Base-by-base conservation (phyloP, 2,329 filamentous ascomycete species). In the Chaetomium sp. region DNA sequence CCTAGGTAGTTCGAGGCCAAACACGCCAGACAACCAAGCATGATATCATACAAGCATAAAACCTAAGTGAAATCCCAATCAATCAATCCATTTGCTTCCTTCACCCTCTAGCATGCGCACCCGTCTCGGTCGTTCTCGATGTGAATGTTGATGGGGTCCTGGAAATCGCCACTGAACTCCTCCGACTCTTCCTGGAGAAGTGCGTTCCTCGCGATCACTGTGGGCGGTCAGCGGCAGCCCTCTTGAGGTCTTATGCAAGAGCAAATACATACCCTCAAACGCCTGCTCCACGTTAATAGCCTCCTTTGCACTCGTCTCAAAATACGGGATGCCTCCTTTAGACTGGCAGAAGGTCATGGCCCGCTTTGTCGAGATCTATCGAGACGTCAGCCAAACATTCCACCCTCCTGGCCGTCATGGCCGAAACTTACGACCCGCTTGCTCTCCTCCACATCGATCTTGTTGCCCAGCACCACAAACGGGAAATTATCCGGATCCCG, bases 241-340 rank as follows among this genome's bases (percentile, higher is more conserved):
- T 8, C 27, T 42, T 12, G 3, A 9, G 8, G n/a, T 11, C 19
- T 4, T 35, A 1, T 27, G 10, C 7, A n/a, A 42, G 7, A 11
- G 1, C 40, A 1, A 46, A 27, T 27, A 27, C 55, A 33, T 70
- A 85, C 84, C 82, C 72, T 89, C 85, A 65, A 84, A 84, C 33
- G 81, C 81, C 68, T 84, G 91, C 74, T 99, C 94, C 44, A 99
- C 94, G 69, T 99, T 99, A 74, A 96, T 88, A 58, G 92, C 94
- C 73, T 99, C 94, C 78, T 99, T 99, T 59, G 94, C 94, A 74
- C 91, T 96, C 14, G 94, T 99, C 82, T 99, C 94, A 68, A 99
- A 99, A 74, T 99, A 99, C 14, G 94, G 94, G 62, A 99, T 96
- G 58, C 90, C 90, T 48, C 92, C 92, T 75, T 97, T 96, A 55